Evolutionary conservation across 2,329 filamentous ascomycete genomes (phyloP).

Genomic region (Alternaria conjuncta): DNA sequence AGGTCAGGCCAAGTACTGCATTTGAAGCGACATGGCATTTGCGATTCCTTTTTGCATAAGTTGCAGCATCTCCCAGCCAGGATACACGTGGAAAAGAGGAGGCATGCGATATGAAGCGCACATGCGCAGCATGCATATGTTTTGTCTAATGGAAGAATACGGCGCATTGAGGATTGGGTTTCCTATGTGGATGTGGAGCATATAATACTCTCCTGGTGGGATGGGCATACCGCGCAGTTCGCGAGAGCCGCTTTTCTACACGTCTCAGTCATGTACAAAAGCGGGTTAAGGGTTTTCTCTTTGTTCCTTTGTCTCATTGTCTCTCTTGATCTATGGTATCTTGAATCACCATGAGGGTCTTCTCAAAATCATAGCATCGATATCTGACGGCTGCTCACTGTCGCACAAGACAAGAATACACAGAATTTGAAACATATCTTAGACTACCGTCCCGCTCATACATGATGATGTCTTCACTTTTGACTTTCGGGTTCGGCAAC

Average conservation of each 20-base stretch:
- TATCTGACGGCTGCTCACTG: conserved; percentile 18
- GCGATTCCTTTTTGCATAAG: conserved; percentile 34
- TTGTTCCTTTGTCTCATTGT: conserved; percentile 9
- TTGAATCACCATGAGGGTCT: conserved; percentile 18
- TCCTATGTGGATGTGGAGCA: conserved; percentile 17
- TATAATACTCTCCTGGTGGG: conserved; percentile 26
- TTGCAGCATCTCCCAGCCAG: conserved; percentile 25
- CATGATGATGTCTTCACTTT: conserved; percentile 6
- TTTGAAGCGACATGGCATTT: conserved; percentile 44
- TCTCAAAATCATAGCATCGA: conserved; percentile 23
- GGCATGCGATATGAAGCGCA: conserved; percentile 13
- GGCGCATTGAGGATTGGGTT: conserved; percentile 16
- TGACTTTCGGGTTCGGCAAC: neutral
- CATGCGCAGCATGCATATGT: conserved; percentile 10
- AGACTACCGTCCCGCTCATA: neutral
- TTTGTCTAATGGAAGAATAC: conserved; percentile 21
- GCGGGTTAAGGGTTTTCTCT: conserved; percentile 25
- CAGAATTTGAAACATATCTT: conserved; percentile 32
- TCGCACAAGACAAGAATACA: conserved; percentile 28
- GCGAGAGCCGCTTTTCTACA: conserved; percentile 20
- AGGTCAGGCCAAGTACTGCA: conserved; percentile 34
- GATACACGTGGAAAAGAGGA: conserved; percentile 26
- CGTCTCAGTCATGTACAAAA: conserved; percentile 41
- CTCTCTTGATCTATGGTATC: conserved; percentile 19
- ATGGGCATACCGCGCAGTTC: conserved; percentile 21